Conservation (phyloP, 2,329 filamentous ascomycete genomes). For the Fusarium chuoi region DNA sequence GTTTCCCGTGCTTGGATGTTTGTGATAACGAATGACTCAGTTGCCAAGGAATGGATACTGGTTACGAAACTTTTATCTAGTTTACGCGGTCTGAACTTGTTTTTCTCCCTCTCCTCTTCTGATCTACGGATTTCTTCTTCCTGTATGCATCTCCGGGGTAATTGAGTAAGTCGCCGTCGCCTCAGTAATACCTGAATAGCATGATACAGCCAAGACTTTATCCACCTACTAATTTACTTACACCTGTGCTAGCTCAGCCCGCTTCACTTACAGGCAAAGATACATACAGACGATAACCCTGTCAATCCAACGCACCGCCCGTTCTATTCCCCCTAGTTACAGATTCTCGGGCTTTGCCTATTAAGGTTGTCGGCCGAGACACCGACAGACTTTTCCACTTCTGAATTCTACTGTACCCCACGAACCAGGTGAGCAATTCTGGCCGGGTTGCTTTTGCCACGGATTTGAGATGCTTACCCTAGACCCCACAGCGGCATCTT, state of each 20-base stretch:
- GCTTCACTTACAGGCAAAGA: not conserved
- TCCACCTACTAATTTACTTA: not conserved
- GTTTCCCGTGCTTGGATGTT: not conserved
- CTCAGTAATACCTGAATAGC: not conserved
- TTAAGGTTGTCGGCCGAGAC: constrained; percentile 2
- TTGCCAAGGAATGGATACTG: not conserved
- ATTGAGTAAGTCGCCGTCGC: not conserved
- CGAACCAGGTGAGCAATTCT: not conserved
- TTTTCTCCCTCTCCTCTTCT: not conserved
- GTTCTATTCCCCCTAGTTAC: constrained; percentile 1
- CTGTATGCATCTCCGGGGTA: not conserved
- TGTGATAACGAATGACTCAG: constrained; percentile 6
- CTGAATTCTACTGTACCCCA: constrained; percentile 19
- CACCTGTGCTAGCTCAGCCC: not conserved
- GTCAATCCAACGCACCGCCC: not conserved
- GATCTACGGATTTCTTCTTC: not conserved
- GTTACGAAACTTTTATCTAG: not conserved
- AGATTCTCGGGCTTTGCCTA: not conserved
- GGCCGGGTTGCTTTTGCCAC: not conserved
- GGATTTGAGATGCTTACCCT: not conserved
- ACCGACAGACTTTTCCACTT: not conserved
- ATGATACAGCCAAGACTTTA: not conserved
- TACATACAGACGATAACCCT: not conserved
- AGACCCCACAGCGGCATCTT: not conserved
- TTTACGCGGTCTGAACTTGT: not conserved